Conservation (phyloP, 352 stramenopile genomes). For the Aphanomyces stellatus region DNA sequence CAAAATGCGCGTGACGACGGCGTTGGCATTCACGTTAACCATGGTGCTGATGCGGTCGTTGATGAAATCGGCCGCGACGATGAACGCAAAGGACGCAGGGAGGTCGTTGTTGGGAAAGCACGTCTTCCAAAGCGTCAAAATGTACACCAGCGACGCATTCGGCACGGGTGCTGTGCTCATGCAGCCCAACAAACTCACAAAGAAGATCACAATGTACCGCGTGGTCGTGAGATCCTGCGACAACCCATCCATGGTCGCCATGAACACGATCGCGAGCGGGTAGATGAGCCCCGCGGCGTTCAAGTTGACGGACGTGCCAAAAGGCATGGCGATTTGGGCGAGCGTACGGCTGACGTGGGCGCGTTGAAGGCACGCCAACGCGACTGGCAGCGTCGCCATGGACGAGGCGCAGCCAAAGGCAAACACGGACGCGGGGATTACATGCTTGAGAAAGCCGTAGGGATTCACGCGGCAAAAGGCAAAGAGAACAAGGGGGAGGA, state of each 20-base stretch:
- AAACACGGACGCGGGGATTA: constrained; percentile 61
- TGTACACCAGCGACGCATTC: constrained; percentile 43
- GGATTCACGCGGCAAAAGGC: constrained; percentile 50
- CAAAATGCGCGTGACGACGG: constrained; percentile 52
- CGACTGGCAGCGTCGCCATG: constrained; percentile 56
- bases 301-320: constrained; percentile 33
- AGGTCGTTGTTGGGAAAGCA: constrained; percentile 29
- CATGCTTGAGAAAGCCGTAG: constrained; percentile 56
- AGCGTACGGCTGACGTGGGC: constrained; percentile 25
- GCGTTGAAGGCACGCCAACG: constrained; percentile 49
- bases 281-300: constrained; percentile 28
- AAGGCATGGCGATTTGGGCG: constrained; percentile 27
- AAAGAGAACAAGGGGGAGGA: constrained; percentile 46
- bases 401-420: constrained; percentile 63
- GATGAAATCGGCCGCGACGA: constrained; percentile 54
- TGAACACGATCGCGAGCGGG: constrained; percentile 34
- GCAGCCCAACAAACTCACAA: constrained; percentile 48
- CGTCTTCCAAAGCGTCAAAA: constrained; percentile 65
- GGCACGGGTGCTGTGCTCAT: constrained; percentile 52
- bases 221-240: constrained; percentile 39
- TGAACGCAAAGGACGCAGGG: constrained; percentile 21
- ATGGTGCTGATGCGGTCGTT: constrained; percentile 46
- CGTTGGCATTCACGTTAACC: constrained; percentile 51
- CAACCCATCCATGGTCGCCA: constrained; percentile 50
- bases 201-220: constrained; percentile 27